Evolutionary conservation across 2,329 filamentous ascomycete species (phyloP).

Genomic region (Aureobasidium leucospermi): DNA sequence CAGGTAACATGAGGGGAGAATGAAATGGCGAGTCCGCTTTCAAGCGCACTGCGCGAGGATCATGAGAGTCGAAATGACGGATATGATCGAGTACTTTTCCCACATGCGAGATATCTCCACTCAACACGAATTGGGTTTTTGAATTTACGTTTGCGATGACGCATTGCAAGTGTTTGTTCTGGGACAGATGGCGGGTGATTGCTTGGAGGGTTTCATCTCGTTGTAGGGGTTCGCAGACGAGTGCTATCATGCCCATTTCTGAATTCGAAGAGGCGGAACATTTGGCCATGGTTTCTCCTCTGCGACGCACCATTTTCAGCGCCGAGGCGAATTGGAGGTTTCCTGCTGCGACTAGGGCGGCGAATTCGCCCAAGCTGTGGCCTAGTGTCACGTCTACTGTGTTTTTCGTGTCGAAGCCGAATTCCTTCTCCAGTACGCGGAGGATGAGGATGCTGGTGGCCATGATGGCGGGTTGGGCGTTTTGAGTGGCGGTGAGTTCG

Average conservation of each 20-base stretch:
- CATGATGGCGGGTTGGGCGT: slow-evolving; percentile 95
- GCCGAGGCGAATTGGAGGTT: slow-evolving; percentile 73
- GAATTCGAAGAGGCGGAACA: slow-evolving; percentile 62
- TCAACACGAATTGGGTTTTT: slow-evolving; percentile 92
- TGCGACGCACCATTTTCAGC: slow-evolving; percentile 64
- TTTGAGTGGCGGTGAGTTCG: slow-evolving; percentile 70
- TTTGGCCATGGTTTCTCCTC: slow-evolving; percentile 76
- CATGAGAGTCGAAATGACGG: slow-evolving; percentile 82
- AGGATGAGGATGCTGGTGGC: slow-evolving; percentile 86
- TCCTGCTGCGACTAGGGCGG: slow-evolving; percentile 77
- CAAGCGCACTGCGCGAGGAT: slow-evolving; percentile 77
- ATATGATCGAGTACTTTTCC: slow-evolving; percentile 75
- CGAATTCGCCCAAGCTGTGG: slow-evolving; percentile 92
- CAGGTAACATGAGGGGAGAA: slow-evolving; percentile 83
- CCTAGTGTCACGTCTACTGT: slow-evolving; percentile 77
- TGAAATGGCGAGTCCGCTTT: slow-evolving; percentile 89
- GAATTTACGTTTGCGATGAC: slow-evolving; percentile 90
- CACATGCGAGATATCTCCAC: slow-evolving; percentile 77
- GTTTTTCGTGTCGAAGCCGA: slow-evolving; percentile 63
- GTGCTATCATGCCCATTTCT: slow-evolving; percentile 88
- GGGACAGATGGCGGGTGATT: slow-evolving; percentile 70
- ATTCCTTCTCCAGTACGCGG: slow-evolving; percentile 77
- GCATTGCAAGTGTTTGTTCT: slow-evolving; percentile 62
- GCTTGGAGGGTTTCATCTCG: slow-evolving; percentile 61
- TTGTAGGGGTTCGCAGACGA: slow-evolving; percentile 79